These are phyloP conservation scores for Fusarium sp. DNA, from an alignment of 2,329 filamentous ascomycete genomes.

Conservation along the genomic window DNA sequence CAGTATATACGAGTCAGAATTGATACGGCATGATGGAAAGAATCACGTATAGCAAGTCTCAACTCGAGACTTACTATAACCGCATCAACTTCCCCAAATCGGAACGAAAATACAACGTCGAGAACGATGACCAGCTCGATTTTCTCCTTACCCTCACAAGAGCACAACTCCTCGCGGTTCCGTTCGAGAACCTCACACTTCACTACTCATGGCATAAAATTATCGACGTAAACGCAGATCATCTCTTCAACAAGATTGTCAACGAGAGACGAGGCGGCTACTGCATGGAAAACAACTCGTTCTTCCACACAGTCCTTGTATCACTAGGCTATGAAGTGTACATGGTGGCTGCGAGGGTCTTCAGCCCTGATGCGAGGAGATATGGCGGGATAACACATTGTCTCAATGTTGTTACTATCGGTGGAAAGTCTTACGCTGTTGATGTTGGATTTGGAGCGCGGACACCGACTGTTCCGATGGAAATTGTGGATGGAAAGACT, in stretches of 20 bases:
- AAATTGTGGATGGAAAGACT: not conserved
- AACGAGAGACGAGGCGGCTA: constrained; percentile 26
- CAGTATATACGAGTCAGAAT: accelerated
- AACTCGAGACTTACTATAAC: constrained; percentile 15
- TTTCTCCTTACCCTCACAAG: not conserved
- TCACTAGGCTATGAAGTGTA: constrained; percentile 9
- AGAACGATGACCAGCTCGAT: not conserved
- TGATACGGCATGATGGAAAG: constrained; percentile 16
- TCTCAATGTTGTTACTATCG: constrained; percentile 19
- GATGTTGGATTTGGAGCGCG: constrained; percentile 28
- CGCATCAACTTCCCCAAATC: constrained; percentile 6
- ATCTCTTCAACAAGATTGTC: constrained; percentile 23
- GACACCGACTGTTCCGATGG: not conserved
- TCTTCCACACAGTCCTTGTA: constrained; percentile 24
- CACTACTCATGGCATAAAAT: constrained; percentile 28
- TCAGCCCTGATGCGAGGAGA: not conserved
- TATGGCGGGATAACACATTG: constrained; percentile 13
- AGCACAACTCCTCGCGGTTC: constrained; percentile 8
- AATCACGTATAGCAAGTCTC: not conserved
- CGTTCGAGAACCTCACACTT: constrained; percentile 27
- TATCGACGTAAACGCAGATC: constrained; percentile 13
- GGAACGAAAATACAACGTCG: not conserved
- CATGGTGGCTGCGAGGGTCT: constrained; percentile 18
- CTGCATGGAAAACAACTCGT: constrained; percentile 31
- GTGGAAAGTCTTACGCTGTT: constrained; percentile 7